These are phyloP conservation scores for Lagerstroemia speciosa DNA, from an alignment of 345 rosid species.

Conservation along the genomic window DNA sequence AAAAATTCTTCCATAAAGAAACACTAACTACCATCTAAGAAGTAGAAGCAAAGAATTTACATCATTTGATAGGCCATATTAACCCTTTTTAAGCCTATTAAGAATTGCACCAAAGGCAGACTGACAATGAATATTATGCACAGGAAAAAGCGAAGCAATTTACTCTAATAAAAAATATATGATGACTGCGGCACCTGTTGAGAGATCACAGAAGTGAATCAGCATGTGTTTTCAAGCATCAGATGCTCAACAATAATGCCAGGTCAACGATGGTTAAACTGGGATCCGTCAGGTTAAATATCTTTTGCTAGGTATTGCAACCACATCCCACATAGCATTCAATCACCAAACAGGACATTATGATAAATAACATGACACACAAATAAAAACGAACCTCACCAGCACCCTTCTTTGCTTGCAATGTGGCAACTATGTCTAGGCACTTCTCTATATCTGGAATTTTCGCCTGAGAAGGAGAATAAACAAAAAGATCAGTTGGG, in stretches of 20 bases:
- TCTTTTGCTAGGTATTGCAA: neutral
- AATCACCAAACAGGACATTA: neutral
- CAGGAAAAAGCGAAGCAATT: neutral
- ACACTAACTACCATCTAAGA: neutral
- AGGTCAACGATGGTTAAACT: neutral
- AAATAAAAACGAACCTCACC: constrained; percentile 67
- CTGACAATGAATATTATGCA: neutral
- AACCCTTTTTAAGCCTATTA: neutral
- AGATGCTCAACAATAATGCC: neutral
- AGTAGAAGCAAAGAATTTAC: neutral
- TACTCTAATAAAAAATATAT: neutral
- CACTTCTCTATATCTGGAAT: constrained; percentile 92
- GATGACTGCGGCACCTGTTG: neutral
- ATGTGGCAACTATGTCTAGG: constrained; percentile 71
- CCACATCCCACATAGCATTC: neutral
- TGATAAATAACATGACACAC: neutral
- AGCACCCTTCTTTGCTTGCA: constrained; percentile 68
- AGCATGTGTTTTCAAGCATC: neutral
- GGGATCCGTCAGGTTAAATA: neutral
- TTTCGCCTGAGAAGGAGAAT: constrained; percentile 51
- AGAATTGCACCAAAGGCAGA: neutral
- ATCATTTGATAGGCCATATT: neutral
- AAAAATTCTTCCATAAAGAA: neutral
- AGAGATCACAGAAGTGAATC: neutral
- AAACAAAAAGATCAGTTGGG: neutral